Conservation (phyloP, 768 basidiomycete species). For the Paxillus rubicundulus region DNA sequence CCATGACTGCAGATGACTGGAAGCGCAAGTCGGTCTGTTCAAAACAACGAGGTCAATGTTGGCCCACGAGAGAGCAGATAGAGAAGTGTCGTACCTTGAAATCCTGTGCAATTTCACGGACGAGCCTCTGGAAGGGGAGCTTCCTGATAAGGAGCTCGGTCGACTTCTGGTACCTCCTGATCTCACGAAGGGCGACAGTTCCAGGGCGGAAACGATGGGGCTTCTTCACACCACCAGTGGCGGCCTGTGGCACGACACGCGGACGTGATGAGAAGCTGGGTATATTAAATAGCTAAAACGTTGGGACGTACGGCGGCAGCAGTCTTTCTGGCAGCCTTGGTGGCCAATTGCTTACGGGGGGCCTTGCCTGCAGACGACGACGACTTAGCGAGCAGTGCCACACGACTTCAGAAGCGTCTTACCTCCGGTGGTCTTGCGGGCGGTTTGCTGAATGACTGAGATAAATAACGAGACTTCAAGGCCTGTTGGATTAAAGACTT, state of each 20-base stretch:
- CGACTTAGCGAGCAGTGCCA: slow-evolving; percentile 21
- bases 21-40: slow-evolving; percentile 83
- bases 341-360: slow-evolving; percentile 91
- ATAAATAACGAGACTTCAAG: slow-evolving; percentile 2
- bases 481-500: slow-evolving; percentile 4
- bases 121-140: slow-evolving; percentile 98
- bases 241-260: slow-evolving; percentile 43
- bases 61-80: not conserved
- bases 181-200: slow-evolving; percentile 99
- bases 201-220: slow-evolving; percentile 96
- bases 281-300: not conserved
- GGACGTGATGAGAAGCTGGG: slow-evolving; percentile 6
- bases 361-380: slow-evolving; percentile 61
- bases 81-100: slow-evolving; percentile 65
- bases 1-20: slow-evolving; percentile 95
- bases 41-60: not conserved
- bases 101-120: slow-evolving; percentile 95
- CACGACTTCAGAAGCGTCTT: slow-evolving; percentile 29
- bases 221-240: slow-evolving; percentile 99
- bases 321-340: slow-evolving; percentile 93
- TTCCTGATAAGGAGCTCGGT: slow-evolving; percentile 99
- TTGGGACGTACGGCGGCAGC: slow-evolving; percentile 55
- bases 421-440: slow-evolving; percentile 99
- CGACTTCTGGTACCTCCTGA: slow-evolving; percentile 96
- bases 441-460: slow-evolving; percentile 73